Conservation (phyloP, 208 protist species). For the Borovskyia barvae region DNA sequence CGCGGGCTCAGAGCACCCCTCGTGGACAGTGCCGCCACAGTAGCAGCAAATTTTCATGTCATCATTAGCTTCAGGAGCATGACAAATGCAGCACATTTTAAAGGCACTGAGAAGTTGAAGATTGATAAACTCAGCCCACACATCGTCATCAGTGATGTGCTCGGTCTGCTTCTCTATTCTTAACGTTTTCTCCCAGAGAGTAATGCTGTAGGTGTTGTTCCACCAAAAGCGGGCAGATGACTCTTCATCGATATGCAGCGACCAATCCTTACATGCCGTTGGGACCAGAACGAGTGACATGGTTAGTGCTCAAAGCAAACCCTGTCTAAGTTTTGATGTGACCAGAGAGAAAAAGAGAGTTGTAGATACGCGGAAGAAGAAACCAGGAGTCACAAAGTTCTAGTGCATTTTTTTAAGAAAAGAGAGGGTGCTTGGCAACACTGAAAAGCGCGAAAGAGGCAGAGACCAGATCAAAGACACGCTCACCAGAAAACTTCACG, state of each 20-base stretch:
- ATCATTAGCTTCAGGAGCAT: slow-evolving; percentile 51
- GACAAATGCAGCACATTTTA: slow-evolving; percentile 70
- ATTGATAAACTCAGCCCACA: slow-evolving; percentile 66
- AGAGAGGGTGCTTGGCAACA: too few species aligned
- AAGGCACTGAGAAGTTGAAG: slow-evolving; percentile 59
- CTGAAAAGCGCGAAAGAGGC: too few species aligned
- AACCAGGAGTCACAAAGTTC: too few species aligned
- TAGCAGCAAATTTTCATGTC: slow-evolving; percentile 83
- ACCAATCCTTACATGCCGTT: slow-evolving; percentile 69
- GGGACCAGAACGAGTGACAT: slow-evolving; percentile 32
- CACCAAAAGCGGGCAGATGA: slow-evolving; percentile 66
- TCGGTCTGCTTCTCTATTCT: slow-evolving; percentile 27
- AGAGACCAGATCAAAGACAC: too few species aligned
- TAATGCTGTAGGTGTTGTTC: slow-evolving; percentile 74
- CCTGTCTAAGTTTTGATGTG: too few species aligned
- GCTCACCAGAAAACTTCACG: too few species aligned
- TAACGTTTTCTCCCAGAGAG: slow-evolving; percentile 59
- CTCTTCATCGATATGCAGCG: slow-evolving; percentile 53
- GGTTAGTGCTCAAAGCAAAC: too few species aligned
- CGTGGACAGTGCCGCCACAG: slow-evolving; percentile 63
- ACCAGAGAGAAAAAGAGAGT: too few species aligned
- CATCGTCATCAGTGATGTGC: slow-evolving; percentile 39
- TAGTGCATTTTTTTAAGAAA: too few species aligned
- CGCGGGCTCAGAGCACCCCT: slow-evolving; percentile 44
- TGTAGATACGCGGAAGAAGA: too few species aligned